Base-by-base conservation (phyloP, 2,329 filamentous ascomycete genomes). In the Hypoxylon sp. region DNA sequence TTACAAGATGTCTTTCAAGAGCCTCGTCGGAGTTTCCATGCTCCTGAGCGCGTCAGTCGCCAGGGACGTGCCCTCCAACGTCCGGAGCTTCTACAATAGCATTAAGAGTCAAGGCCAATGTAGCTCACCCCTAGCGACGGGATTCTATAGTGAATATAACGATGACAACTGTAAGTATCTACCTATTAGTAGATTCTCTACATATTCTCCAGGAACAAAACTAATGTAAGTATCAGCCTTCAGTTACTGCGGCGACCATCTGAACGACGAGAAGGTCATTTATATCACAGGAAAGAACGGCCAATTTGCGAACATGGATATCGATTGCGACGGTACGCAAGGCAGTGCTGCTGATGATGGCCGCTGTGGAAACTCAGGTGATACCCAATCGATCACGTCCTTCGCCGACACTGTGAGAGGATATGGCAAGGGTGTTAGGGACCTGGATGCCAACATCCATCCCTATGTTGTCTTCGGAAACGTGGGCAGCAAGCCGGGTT, bases 241-340 rank as follows among this genome's bases (percentile, higher is more conserved):
- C 44, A 70, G 70, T 9, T 85, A 85, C 75, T 85, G 83, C 71
- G 81, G 80, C 24, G 83, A 85, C 71, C 79, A 81, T 62, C 70
- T 80, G 2, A 13, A 63, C 10, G 67, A 76, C 19, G 59, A 70
- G 17, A 77, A 78, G 37, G 75, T 82, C 19, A 78, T 87, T 63
- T 87, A 83, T 75, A 73, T 87, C 47, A 80, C 81, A 50, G 83
- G 82, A 6, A 75, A 74, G 0, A 72, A 76, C 9, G 78, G 79
- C 2, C 75, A 81, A 24, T 79, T 87, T 51, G 82, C 81, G 6
- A 84, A 88, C 74, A 87, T 89, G 83, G 87, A 89, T 65, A 80
- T 89, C 47, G 87, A 89, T 78, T 90, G 87, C 70, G 86, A 89
- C 65, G 87, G 87, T 1, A 76, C 78, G 0, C 81, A 84, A 46